Percentiles rank a stretch among this genome's conserved stretches.
Evolutionary conservation across 2,329 filamentous ascomycete genomes (phyloP).

Genomic region (Macroventuria anomochaeta): DNA sequence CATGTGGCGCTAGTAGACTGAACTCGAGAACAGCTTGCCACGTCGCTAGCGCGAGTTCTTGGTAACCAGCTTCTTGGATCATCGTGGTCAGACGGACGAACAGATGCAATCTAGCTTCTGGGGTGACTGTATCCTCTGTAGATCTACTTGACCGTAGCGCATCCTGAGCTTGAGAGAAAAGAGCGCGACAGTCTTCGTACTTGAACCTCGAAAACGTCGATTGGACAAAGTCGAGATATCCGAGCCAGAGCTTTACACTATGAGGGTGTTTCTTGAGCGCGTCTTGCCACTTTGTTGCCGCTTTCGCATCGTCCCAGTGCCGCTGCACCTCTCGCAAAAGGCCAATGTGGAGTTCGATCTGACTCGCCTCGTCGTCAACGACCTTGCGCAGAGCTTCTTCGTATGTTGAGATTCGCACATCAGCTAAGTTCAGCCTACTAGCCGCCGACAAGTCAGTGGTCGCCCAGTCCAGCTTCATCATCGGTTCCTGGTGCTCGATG

Average conservation of each 20-base stretch:
- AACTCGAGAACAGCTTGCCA: constrained; percentile 87
- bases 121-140: not conserved
- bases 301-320: constrained; percentile 71
- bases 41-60: constrained; percentile 75
- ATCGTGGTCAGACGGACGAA: constrained; percentile 77
- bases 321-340: constrained; percentile 77
- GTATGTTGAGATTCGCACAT: constrained; percentile 81
- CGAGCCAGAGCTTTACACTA: constrained; percentile 73
- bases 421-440: constrained; percentile 72
- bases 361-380: constrained; percentile 51
- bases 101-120: constrained; percentile 63
- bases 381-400: constrained; percentile 74
- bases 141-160: constrained; percentile 32
- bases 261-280: constrained; percentile 62
- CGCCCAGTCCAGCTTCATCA: constrained; percentile 62
- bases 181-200: constrained; percentile 68
- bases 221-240: constrained; percentile 74
- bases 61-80: constrained; percentile 77
- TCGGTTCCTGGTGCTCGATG: constrained; percentile 76
- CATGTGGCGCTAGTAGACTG: constrained; percentile 68
- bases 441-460: constrained; percentile 59
- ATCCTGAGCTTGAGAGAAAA: constrained; percentile 65
- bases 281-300: constrained; percentile 70
- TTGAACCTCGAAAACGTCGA: constrained; percentile 70
- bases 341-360: constrained; percentile 68